A percentile compares a stretch with the other conserved stretches of the same genome.
These are phyloP conservation scores for Coniochaeta sp. DNA, from an alignment of 2,329 filamentous ascomycete genomes.

Conservation along the genomic window DNA sequence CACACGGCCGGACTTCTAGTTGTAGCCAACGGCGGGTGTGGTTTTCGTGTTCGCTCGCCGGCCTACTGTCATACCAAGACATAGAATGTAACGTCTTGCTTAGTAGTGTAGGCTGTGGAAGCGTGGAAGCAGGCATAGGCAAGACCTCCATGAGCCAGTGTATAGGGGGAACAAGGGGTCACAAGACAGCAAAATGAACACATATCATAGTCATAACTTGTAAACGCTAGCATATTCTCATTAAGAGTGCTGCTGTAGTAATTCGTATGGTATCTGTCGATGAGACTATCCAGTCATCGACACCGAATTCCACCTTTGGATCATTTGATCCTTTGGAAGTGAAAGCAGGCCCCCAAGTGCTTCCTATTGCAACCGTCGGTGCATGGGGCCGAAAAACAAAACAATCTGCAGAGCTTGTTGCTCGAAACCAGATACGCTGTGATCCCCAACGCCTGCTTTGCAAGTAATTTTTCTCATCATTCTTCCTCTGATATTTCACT, in stretches of 20 bases:
- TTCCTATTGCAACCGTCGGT: neutral
- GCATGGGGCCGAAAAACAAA: neutral
- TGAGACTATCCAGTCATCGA: slow-evolving; percentile 1
- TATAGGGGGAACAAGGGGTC: too few species aligned
- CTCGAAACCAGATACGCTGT: neutral
- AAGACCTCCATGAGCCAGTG: too few species aligned
- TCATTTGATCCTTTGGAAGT: neutral
- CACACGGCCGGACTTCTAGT: neutral
- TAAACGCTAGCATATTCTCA: neutral
- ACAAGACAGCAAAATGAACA: neutral
- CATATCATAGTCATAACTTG: neutral
- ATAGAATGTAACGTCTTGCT: too few species aligned
- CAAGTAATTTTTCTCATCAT: neutral
- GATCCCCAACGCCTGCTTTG: neutral
- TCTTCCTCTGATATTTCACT: neutral
- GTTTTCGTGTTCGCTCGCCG: neutral
- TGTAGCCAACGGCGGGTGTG: neutral
- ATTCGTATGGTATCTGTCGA: neutral
- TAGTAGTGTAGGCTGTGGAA: too few species aligned
- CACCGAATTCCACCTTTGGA: neutral
- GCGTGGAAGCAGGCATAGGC: too few species aligned
- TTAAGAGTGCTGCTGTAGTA: neutral
- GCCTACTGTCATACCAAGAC: too few species aligned
- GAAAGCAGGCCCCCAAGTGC: neutral
- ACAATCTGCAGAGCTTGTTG: neutral